A percentile compares a stretch with the other conserved stretches of the same genome.
phyloP scores from a whole-genome alignment of 257 asterid genomes.

The Penstemon eatonii region DNA sequence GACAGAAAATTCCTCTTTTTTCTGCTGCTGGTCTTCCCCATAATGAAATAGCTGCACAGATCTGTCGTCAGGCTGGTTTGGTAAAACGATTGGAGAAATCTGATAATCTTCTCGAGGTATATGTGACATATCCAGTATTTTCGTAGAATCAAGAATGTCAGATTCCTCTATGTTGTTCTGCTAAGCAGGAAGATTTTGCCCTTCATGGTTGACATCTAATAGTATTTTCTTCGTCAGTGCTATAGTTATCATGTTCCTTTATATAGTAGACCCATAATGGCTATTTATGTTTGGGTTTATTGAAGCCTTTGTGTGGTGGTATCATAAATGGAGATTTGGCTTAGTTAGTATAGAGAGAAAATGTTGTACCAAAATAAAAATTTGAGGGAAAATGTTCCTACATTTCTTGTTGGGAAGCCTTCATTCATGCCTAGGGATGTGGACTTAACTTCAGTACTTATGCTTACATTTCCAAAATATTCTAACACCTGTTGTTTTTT shows the following conservation, averaged over 20 bases:
- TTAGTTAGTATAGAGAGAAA: background rate
- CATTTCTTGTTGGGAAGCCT: slow-evolving; percentile 21
- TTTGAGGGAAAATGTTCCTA: background rate
- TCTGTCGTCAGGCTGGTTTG: slow-evolving; percentile 99
- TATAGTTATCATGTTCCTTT: background rate
- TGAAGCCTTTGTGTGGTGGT: background rate
- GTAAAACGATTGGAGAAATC: slow-evolving; percentile 90
- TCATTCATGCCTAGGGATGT: slow-evolving; percentile 8
- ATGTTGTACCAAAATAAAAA: too few relatives aligned
- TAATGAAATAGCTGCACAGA: slow-evolving; percentile 98
- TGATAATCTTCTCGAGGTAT: slow-evolving; percentile 84
- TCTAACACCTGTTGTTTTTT: background rate
- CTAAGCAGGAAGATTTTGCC: background rate
- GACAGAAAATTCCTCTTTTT: slow-evolving; percentile 95
- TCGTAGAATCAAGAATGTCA: background rate
- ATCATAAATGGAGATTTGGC: slow-evolving; percentile 6
- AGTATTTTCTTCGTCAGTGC: background rate
- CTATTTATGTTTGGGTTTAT: slow-evolving; percentile 1
- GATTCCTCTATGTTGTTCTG: background rate
- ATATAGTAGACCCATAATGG: background rate
- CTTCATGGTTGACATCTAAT: background rate
- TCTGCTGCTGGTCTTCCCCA: slow-evolving; percentile 99
- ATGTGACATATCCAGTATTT: slow-evolving; percentile 8
- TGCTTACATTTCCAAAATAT: background rate
- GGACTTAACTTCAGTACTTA: slow-evolving; percentile 1